A percentile compares a stretch with the other conserved stretches of the same genome.
Conservation (phyloP, 371 early-diverging fungal genomes). For the Cokeromyces recurvatus region DNA sequence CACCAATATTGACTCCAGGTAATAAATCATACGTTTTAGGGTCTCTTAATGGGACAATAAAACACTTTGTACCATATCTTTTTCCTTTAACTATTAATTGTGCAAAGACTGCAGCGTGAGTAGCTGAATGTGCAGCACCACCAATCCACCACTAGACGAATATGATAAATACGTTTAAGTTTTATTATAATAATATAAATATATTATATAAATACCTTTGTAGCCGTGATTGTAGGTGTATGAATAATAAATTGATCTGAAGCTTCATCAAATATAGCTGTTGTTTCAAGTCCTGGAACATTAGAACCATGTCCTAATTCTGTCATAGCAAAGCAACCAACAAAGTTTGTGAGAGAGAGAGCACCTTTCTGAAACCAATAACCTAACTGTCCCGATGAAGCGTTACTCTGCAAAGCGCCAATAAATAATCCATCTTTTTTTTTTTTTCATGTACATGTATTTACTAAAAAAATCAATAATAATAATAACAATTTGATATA, state of each 20-base stretch:
- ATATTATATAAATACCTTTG: too few relatives aligned
- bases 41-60: constrained; percentile 70
- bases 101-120: constrained; percentile 79
- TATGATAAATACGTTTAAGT: too few relatives aligned
- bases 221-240: constrained; percentile 86
- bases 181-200: too few relatives aligned
- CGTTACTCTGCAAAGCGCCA: constrained; percentile 85
- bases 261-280: constrained; percentile 83
- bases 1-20: constrained; percentile 68
- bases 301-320: constrained; percentile 89
- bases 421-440: constrained; percentile 76
- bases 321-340: constrained; percentile 93
- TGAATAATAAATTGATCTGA: constrained; percentile 87
- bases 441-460: too few relatives aligned
- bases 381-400: constrained; percentile 78
- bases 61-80: constrained; percentile 76
- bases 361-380: constrained; percentile 92
- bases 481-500: background rate
- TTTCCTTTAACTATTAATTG: constrained; percentile 75
- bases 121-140: constrained; percentile 85
- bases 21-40: constrained; percentile 51
- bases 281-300: constrained; percentile 90
- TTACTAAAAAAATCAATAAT: background rate
- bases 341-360: constrained; percentile 71
- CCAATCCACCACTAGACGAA: constrained; percentile 98